Percentiles rank a stretch among this genome's conserved stretches.
phyloP scores from a whole-genome alignment of 495 filamentous ascomycete genomes.

The Penicillium goetzii region DNA sequence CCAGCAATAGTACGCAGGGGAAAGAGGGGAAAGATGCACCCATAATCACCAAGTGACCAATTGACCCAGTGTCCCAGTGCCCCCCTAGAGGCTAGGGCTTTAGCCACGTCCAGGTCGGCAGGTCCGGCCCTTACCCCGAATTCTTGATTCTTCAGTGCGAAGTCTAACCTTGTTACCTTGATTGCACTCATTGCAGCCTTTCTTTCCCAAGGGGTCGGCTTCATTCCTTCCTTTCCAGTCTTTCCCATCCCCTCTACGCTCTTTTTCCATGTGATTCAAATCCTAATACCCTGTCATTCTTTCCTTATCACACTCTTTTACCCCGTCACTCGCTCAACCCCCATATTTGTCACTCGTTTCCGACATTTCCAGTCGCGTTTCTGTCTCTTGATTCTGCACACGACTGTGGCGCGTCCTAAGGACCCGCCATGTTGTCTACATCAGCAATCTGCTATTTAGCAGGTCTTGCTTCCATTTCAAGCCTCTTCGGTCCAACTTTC shows the following conservation, averaged over 20 bases:
- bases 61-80: not conserved
- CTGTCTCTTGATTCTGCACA: not conserved
- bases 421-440: constrained; percentile 16
- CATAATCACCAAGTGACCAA: not conserved
- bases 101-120: not conserved
- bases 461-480: constrained; percentile 1
- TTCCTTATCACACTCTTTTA: constrained; percentile 7
- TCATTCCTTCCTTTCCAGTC: not conserved
- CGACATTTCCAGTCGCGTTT: not conserved
- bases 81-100: constrained; percentile 1
- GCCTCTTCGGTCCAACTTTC: constrained; percentile 14
- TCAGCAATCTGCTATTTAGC: not conserved
- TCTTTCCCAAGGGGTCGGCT: not conserved
- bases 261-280: constrained; percentile 5
- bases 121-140: constrained; percentile 3
- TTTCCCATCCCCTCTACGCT: not conserved
- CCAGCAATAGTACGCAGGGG: not conserved
- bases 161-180: not conserved
- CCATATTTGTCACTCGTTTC: not conserved
- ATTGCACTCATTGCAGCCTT: not conserved
- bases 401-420: not conserved
- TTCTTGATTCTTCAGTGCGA: constrained; percentile 4
- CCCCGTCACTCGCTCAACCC: constrained; percentile 5
- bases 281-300: not conserved
- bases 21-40: not conserved